Percentiles rank a stretch among this genome's conserved stretches.
These are phyloP conservation scores for Neospora caninum DNA, from an alignment of 169 alveolate species.

Conservation along the genomic window DNA sequence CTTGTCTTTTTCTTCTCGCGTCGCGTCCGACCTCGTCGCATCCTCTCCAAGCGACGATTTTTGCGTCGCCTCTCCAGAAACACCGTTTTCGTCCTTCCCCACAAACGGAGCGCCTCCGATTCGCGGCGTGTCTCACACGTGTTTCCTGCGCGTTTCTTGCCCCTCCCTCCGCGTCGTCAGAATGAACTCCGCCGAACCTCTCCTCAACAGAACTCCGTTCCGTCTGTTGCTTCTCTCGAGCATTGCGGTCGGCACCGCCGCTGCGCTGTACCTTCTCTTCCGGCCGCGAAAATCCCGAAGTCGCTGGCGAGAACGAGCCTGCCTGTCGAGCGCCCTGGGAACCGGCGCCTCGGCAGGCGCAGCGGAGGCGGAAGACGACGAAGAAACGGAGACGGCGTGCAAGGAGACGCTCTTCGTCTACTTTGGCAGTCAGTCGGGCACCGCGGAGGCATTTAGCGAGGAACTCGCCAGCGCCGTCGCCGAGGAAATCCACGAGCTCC, in stretches of 20 bases:
- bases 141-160: background rate
- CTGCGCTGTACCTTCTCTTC: background rate
- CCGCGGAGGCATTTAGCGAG: conserved; percentile 75
- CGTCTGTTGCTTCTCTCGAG: background rate
- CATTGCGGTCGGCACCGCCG: background rate
- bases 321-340: background rate
- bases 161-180: background rate
- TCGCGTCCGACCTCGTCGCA: background rate
- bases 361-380: background rate
- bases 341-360: background rate
- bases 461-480: conserved; percentile 57
- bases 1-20: background rate
- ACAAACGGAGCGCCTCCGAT: background rate
- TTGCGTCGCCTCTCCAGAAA: background rate
- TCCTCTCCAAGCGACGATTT: background rate
- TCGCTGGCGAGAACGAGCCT: background rate
- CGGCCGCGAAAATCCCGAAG: background rate
- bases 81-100: background rate
- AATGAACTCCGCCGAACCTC: no score
- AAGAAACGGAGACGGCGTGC: background rate
- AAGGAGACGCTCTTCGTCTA: conserved; percentile 69
- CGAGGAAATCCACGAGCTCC: conserved; percentile 44
- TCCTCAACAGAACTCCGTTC: background rate
- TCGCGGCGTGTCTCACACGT: background rate
- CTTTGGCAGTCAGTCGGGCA: conserved; percentile 78